These are phyloP conservation scores for Leccinum fuscescens DNA, from an alignment of 1,284 basidiomycete species.

Conservation along the genomic window DNA sequence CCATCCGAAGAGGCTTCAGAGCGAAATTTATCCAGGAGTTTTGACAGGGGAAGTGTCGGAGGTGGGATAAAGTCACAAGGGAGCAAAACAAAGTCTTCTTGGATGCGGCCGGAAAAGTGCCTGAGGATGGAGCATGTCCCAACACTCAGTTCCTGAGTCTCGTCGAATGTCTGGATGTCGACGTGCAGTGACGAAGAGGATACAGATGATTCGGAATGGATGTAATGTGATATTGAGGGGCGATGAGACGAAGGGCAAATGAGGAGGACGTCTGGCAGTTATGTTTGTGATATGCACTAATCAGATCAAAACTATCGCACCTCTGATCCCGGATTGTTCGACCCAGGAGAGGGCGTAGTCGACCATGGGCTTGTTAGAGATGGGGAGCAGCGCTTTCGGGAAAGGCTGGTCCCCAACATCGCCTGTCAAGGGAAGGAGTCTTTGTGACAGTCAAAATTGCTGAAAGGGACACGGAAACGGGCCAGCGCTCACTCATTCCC, in stretches of 20 bases:
- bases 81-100: conserved; percentile 85
- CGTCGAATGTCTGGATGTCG: conserved; percentile 75
- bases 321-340: conserved; percentile 82
- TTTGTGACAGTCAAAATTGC: conserved; percentile 36
- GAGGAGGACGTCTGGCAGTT: conserved; percentile 70
- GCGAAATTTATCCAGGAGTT: conserved; percentile 81
- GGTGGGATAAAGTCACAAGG: conserved; percentile 90
- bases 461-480: not conserved
- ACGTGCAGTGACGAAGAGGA: conserved; percentile 61
- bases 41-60: conserved; percentile 63
- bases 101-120: conserved; percentile 67
- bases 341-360: conserved; percentile 85
- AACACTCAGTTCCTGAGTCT: conserved; percentile 57
- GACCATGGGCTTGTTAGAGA: conserved; percentile 86
- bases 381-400: conserved; percentile 83
- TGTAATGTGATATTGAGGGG: conserved; percentile 74
- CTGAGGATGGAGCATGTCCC: conserved; percentile 72
- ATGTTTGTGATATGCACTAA: conserved; percentile 9
- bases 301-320: conserved; percentile 40
- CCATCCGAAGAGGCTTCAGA: conserved; percentile 62
- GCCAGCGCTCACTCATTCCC: conserved; percentile 69
- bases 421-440: conserved; percentile 69
- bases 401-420: conserved; percentile 72
- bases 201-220: conserved; percentile 63
- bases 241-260: conserved; percentile 79